phyloP scores from a whole-genome alignment of 495 filamentous ascomycete genomes.

The Penicillium roqueforti region DNA sequence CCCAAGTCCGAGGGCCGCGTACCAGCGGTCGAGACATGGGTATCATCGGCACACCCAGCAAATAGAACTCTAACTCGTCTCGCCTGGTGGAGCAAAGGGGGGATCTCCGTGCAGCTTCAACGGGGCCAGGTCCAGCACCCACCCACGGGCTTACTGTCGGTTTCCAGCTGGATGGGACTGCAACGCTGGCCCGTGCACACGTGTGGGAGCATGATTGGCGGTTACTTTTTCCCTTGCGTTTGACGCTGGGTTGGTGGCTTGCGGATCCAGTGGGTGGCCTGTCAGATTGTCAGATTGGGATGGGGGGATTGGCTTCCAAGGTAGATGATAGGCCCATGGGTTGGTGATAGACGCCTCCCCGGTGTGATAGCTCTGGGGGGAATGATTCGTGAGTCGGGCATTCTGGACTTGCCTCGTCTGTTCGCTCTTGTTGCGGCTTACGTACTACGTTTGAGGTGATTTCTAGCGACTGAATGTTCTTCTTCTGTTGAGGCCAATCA shows the following conservation, averaged over 20 bases:
- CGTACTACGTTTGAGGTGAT: not conserved
- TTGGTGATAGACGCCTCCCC: not conserved
- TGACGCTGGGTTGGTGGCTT: not conserved
- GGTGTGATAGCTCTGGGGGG: not conserved
- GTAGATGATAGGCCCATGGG: not conserved
- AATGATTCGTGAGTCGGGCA: not conserved
- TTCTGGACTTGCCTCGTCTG: not conserved
- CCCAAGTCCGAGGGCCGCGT: not conserved
- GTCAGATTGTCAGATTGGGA: not conserved
- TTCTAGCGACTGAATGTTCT: too few relatives aligned
- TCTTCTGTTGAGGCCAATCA: not conserved
- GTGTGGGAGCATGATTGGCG: not conserved
- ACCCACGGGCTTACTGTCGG: not conserved
- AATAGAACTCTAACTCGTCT: too few relatives aligned
- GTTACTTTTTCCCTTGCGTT: not conserved
- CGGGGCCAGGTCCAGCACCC: not conserved
- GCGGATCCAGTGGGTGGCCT: not conserved
- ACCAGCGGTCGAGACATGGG: not conserved
- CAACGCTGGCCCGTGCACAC: not conserved
- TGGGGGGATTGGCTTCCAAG: not conserved
- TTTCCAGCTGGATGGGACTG: not conserved
- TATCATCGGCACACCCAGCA: not conserved
- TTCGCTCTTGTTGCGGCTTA: not conserved
- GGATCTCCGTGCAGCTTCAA: not conserved
- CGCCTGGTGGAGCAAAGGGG: not conserved